Evolutionary conservation across 805 yeast species (phyloP).

Genomic region (Cyberlindnera saturnus): DNA sequence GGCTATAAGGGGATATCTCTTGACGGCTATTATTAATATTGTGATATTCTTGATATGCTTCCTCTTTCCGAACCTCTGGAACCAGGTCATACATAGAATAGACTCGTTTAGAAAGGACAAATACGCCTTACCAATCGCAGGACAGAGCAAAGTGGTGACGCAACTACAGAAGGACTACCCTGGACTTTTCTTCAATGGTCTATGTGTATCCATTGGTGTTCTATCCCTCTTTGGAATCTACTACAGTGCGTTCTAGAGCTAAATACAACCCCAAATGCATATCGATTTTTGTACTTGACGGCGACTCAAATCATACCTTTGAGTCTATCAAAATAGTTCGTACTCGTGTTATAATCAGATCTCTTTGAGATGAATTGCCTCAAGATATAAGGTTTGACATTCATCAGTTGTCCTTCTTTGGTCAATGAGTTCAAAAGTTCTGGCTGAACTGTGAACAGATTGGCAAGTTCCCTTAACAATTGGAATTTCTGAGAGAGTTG

Average conservation of each 20-base stretch:
- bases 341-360: slow-evolving; percentile 56
- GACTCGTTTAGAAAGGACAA: background rate
- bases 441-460: slow-evolving; percentile 79
- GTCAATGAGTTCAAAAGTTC: slow-evolving; percentile 71
- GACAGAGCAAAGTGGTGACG: slow-evolving; percentile 3
- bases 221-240: slow-evolving; percentile 14
- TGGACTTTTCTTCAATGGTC: slow-evolving; percentile 9
- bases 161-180: slow-evolving; percentile 7
- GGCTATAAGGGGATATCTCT: slow-evolving; percentile 32
- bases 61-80: slow-evolving; percentile 25
- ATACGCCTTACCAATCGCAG: slow-evolving; percentile 19
- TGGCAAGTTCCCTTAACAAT: slow-evolving; percentile 74
- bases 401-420: slow-evolving; percentile 72
- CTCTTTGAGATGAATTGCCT: slow-evolving; percentile 64
- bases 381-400: slow-evolving; percentile 54
- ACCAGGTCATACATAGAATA: slow-evolving; percentile 7
- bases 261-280: background rate
- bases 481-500: slow-evolving; percentile 59
- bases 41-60: slow-evolving; percentile 19
- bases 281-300: background rate
- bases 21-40: slow-evolving; percentile 18
- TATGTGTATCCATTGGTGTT: slow-evolving; percentile 8
- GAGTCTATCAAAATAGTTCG: slow-evolving; percentile 19
- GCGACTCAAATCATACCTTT: slow-evolving; percentile 16
- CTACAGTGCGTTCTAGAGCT: slow-evolving; percentile 13